Evolutionary conservation across 139 green algal species (phyloP), one percentile per base, ranked within the genome.

Genomic region (Medakamo hakoo): DNA sequence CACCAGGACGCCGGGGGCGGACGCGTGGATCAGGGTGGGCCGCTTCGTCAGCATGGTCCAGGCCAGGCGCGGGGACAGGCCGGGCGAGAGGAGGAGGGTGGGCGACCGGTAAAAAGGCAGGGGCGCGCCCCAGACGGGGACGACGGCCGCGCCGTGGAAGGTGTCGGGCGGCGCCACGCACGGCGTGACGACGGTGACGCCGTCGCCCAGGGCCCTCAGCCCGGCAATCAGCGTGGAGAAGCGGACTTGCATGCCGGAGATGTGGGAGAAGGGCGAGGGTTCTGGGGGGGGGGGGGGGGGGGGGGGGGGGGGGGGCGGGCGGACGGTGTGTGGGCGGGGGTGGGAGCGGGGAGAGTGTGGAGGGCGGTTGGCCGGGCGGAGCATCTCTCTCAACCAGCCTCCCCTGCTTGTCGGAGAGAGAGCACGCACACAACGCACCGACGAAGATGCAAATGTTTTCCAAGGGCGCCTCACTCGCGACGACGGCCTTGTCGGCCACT

Each of bases 221-320:
- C 78, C 80, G 31, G 79, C 78, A 63, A 96, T 95, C 24, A 95
- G 76, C 30, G 84, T 89, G 23, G 82, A 71, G 69, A 95, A 96
- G 0, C 90, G 77, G 72, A 95, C 95, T 71, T 95, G 93, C 80
- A 92, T 92, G 55, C 89, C 89, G 49, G 60, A 79, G 2, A 92
- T 76, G 57, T 92, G 81, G 31, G 67, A 84, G 75, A 89, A 92
- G 0, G 84, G 84, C 27, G 62, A 55, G 4, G 59, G 59, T 32
- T 63, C 59, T 52, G 40, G 9, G 40, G 40, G 40, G 9, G 40
- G 40, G 16, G 16, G 16, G 40, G 16, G 40, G 40, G 40, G 16
- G 40, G 40, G 9, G 40, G 40, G 40, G 9, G 9, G 40, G n/a
- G n/a, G n/a, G n/a, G n/a, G n/a, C n/a, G n/a, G n/a, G n/a, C n/a